phyloP scores from a whole-genome alignment of 2,329 filamentous ascomycete species.

The Zelopaecilomyces penicillatus region DNA sequence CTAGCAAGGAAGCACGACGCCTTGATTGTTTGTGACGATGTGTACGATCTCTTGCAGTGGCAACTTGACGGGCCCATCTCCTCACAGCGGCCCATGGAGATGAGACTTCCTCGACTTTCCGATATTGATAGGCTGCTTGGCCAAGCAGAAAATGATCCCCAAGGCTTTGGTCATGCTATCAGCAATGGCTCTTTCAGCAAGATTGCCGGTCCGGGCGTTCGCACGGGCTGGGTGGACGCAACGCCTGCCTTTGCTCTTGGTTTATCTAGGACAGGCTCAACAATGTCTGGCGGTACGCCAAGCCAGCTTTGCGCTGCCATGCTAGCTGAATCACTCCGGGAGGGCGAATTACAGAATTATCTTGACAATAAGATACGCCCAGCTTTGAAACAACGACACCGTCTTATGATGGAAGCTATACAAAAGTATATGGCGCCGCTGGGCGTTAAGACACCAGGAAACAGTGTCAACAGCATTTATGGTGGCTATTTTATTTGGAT shows the following conservation, averaged over 20 bases:
- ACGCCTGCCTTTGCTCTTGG: constrained; percentile 46
- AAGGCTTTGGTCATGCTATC: constrained; percentile 64
- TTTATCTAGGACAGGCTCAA: constrained; percentile 43
- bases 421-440: constrained; percentile 51
- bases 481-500: constrained; percentile 89
- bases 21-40: constrained; percentile 80
- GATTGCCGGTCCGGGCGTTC: constrained; percentile 68
- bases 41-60: constrained; percentile 92
- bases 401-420: constrained; percentile 50
- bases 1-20: constrained; percentile 73
- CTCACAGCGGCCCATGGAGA: constrained; percentile 11
- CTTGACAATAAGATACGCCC: constrained; percentile 36
- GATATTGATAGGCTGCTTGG: constrained; percentile 68
- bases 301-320: constrained; percentile 46
- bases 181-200: constrained; percentile 92
- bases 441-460: constrained; percentile 40
- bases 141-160: constrained; percentile 35
- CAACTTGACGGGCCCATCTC: constrained; percentile 33
- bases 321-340: constrained; percentile 38
- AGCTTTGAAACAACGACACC: constrained; percentile 36
- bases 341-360: constrained; percentile 35
- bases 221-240: constrained; percentile 84
- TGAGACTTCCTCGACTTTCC: constrained; percentile 65
- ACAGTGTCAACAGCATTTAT: constrained; percentile 40
- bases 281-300: constrained; percentile 49